Percentiles rank a stretch among this genome's conserved stretches.
Evolutionary conservation across 2,329 filamentous ascomycete genomes (phyloP).

Genomic region (Talaromyces sp.): DNA sequence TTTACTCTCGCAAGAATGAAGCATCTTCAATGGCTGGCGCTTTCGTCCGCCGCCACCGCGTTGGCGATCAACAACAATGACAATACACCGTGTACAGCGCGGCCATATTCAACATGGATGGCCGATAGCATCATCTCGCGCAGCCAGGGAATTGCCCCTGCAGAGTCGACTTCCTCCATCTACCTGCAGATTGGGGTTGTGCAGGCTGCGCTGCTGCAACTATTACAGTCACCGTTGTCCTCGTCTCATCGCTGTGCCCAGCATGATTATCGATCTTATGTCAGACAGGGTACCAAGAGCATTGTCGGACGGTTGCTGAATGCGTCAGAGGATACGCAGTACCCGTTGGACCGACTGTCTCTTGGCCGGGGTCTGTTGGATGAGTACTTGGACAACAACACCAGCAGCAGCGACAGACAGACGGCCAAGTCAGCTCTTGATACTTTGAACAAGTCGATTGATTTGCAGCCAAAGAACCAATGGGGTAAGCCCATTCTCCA

Average conservation of each 20-base stretch:
- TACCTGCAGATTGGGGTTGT: conserved; percentile 20
- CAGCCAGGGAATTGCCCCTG: conserved; percentile 15
- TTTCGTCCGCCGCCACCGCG: not conserved
- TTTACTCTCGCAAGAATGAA: not conserved
- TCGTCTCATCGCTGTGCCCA: conserved; percentile 1
- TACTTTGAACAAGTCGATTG: conserved; percentile 16
- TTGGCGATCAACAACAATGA: not conserved
- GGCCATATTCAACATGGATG: conserved; percentile 22
- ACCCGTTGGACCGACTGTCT: conserved; percentile 18
- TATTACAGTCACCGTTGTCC: conserved; percentile 11
- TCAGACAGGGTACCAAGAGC: conserved; percentile 15
- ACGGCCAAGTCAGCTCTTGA: conserved; percentile 13
- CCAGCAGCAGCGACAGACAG: conserved; percentile 7
- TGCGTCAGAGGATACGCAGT: conserved; percentile 14
- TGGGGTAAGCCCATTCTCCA: not conserved
- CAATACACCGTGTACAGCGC: not conserved
- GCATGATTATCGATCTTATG: conserved; percentile 17
- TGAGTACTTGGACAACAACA: conserved; percentile 7
- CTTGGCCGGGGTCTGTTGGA: conserved; percentile 15
- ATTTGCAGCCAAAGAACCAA: conserved; percentile 16
- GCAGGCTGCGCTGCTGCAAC: conserved; percentile 16
- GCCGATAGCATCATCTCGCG: conserved; percentile 22
- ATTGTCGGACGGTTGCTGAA: conserved; percentile 15
- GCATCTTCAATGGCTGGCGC: not conserved
- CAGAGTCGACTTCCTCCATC: conserved; percentile 7